These are phyloP conservation scores for Crithidia sp. DNA, from an alignment of 208 protist genomes.

Conservation along the genomic window DNA sequence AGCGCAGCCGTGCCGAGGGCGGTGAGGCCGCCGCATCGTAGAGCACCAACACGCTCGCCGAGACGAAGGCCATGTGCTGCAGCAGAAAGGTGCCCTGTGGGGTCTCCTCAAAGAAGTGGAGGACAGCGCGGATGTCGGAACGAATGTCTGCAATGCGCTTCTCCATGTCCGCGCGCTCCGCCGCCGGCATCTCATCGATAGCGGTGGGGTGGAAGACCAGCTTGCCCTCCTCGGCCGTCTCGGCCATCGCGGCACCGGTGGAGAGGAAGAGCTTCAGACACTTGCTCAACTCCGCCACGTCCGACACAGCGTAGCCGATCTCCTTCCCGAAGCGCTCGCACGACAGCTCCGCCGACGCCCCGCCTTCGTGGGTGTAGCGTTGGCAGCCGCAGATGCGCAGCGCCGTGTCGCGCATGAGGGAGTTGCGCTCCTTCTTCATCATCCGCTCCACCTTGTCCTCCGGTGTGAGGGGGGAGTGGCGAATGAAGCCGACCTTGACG, in stretches of 20 bases:
- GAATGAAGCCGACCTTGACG: conserved; percentile 76
- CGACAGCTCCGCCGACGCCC: neutral
- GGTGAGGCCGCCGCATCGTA: conserved; percentile 50
- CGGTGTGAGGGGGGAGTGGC: conserved; percentile 70
- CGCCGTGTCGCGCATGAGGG: conserved; percentile 41
- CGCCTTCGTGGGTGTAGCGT: conserved; percentile 29
- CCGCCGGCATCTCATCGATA: neutral
- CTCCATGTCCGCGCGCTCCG: conserved; percentile 13
- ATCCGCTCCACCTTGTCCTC: conserved; percentile 58
- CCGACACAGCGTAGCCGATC: conserved; percentile 46
- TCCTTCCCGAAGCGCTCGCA: conserved; percentile 48
- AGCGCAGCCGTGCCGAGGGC: conserved; percentile 29
- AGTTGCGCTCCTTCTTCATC: conserved; percentile 45
- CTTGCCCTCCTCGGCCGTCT: conserved; percentile 4
- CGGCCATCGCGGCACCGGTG: conserved; percentile 19
- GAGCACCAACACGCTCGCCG: conserved; percentile 66
- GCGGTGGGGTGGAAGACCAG: conserved; percentile 9
- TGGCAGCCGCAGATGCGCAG: conserved; percentile 69
- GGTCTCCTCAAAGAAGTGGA: conserved; percentile 61
- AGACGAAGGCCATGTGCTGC: conserved; percentile 70
- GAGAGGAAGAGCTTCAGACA: conserved; percentile 56
- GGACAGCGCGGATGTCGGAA: conserved; percentile 31
- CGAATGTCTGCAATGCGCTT: conserved; percentile 24
- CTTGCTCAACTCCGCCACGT: conserved; percentile 36
- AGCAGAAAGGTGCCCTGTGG: conserved; percentile 56